Percentiles rank a stretch among this genome's conserved stretches.
phyloP scores from a whole-genome alignment of 257 asterid species.

The Nicotiana noctiflora region DNA sequence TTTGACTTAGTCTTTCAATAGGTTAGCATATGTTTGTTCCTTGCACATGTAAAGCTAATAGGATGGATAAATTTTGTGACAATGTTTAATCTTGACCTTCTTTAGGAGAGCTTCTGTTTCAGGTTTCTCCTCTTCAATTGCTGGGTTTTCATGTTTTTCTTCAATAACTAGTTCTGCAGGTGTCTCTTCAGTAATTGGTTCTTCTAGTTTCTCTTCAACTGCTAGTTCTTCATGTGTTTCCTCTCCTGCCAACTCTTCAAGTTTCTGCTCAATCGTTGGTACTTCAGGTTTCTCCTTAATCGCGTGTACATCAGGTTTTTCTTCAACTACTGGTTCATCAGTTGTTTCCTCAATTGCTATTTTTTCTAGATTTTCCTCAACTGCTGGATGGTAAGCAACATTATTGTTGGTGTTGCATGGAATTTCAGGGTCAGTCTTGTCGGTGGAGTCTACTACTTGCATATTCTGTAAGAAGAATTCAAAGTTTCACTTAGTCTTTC shows the following conservation, averaged over 20 bases:
- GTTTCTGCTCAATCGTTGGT: neutral
- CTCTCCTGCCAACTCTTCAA: neutral
- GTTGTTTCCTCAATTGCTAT: neutral
- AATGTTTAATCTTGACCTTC: neutral
- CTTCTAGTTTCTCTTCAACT: neutral
- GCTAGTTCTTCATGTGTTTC: neutral
- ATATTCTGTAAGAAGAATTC: neutral
- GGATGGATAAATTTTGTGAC: neutral
- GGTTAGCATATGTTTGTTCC: neutral
- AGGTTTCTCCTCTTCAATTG: neutral
- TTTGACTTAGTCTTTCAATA: neutral
- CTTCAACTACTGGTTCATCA: neutral
- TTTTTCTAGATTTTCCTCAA: neutral
- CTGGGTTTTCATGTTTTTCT: neutral
- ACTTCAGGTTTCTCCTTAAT: neutral
- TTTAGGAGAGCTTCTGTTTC: neutral
- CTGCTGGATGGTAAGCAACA: neutral
- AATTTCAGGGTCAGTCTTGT: neutral
- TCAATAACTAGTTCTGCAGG: neutral
- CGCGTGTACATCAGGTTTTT: neutral
- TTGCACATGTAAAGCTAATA: neutral
- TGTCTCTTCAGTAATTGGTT: neutral
- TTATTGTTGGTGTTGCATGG: neutral
- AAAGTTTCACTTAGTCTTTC: neutral
- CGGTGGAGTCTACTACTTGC: neutral